Percentiles rank a stretch among this genome's conserved stretches.
Evolutionary conservation across 768 basidiomycete genomes (phyloP).

Genomic region (Exsudoporus frostii): DNA sequence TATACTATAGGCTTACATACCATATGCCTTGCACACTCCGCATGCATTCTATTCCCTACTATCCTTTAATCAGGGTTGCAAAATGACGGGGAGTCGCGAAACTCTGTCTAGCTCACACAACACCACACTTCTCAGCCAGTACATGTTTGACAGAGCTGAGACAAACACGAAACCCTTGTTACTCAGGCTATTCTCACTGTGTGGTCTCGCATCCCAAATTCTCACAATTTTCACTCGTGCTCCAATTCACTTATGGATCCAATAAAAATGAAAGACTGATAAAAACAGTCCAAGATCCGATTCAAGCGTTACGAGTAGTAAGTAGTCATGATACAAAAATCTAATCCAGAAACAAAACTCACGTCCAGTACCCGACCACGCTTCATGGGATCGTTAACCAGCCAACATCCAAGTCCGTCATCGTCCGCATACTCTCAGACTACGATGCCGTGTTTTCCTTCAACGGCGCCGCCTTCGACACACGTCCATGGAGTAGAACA

Average conservation of each 20-base stretch:
- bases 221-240: too few species aligned
- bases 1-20: too few species aligned
- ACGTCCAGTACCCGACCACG: background rate
- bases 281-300: background rate
- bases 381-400: constrained; percentile 48
- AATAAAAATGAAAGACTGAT: background rate
- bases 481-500: constrained; percentile 77
- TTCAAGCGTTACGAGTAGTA: background rate
- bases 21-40: too few species aligned
- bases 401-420: constrained; percentile 81
- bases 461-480: constrained; percentile 65
- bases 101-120: background rate
- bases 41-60: too few species aligned
- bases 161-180: too few species aligned
- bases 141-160: too few species aligned
- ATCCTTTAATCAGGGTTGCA: background rate
- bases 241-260: too few species aligned
- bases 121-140: background rate
- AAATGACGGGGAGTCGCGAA: background rate
- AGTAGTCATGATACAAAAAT: background rate
- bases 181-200: too few species aligned
- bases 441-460: constrained; percentile 76
- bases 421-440: constrained; percentile 68
- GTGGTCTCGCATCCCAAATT: too few species aligned
- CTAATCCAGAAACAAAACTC: background rate